Evolutionary conservation across 805 yeast genomes (phyloP).

Genomic region (Wickerhamomyces subpelliculosus): DNA sequence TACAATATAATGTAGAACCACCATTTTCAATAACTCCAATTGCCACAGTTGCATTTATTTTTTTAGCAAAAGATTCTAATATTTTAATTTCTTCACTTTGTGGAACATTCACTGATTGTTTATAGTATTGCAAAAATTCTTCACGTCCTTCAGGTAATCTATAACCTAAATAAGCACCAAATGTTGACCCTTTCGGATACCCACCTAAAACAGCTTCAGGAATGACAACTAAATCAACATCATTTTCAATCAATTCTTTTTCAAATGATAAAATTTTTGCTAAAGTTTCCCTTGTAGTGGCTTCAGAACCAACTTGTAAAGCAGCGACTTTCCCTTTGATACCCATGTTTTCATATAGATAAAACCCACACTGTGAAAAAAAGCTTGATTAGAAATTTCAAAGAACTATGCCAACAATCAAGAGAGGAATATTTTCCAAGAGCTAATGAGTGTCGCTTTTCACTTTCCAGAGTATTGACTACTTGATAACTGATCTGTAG

Average conservation of each 20-base stretch:
- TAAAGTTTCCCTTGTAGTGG: constrained; percentile 31
- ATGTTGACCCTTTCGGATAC: constrained; percentile 37
- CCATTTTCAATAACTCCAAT: constrained; percentile 35
- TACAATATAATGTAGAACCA: constrained; percentile 34
- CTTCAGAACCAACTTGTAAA: constrained; percentile 33
- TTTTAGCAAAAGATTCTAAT: constrained; percentile 26
- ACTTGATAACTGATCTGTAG: too few relatives aligned
- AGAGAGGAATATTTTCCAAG: too few relatives aligned
- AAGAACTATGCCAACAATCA: too few relatives aligned
- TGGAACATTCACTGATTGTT: constrained; percentile 29
- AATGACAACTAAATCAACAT: constrained; percentile 32
- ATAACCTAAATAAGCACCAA: constrained; percentile 37
- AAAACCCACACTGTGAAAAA: too few relatives aligned
- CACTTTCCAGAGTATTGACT: too few relatives aligned
- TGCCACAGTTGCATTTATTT: constrained; percentile 29
- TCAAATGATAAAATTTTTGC: constrained; percentile 32
- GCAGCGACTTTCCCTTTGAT: constrained; percentile 32
- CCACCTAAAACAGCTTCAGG: constrained; percentile 43
- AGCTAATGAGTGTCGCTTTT: too few relatives aligned
- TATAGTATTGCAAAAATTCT: constrained; percentile 29
- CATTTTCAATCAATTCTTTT: constrained; percentile 24
- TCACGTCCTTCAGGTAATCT: constrained; percentile 35
- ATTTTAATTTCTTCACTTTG: constrained; percentile 27
- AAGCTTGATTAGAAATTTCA: too few relatives aligned
- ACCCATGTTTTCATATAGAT: constrained; percentile 10